A percentile compares a stretch with the other conserved stretches of the same genome.
Evolutionary conservation across 768 basidiomycete genomes (phyloP).

Genomic region (Pleurotus platypus): DNA sequence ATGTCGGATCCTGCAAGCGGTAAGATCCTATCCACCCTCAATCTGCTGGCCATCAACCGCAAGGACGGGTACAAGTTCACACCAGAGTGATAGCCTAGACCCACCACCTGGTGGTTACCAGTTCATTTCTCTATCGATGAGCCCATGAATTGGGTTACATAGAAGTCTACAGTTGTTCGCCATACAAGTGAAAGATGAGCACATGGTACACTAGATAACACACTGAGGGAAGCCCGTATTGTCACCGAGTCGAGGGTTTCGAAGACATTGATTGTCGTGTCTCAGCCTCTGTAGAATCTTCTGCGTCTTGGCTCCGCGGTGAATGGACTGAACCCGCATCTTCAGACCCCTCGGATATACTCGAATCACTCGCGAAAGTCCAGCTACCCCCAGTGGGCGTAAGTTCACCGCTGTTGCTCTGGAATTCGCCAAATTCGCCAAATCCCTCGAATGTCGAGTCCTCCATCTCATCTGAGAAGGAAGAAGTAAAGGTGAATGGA

Average conservation of each 20-base stretch:
- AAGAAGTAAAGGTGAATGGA: constrained; percentile 56
- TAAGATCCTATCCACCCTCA: constrained; percentile 55
- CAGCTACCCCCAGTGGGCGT: constrained; percentile 70
- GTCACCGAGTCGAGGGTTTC: constrained; percentile 1
- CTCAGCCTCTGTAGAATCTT: not conserved
- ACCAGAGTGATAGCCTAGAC: constrained; percentile 1
- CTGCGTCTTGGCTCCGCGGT: not conserved
- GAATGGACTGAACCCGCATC: constrained; percentile 14
- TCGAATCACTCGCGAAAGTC: constrained; percentile 53
- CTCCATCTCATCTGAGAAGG: constrained; percentile 61
- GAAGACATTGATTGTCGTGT: not conserved
- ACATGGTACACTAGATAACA: not conserved
- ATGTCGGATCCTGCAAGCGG: constrained; percentile 51
- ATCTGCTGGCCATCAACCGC: constrained; percentile 64
- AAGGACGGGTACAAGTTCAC: constrained; percentile 56
- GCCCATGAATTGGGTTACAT: not conserved
- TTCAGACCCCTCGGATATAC: constrained; percentile 24
- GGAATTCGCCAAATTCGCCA: constrained; percentile 82
- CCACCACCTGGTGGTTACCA: too few species aligned
- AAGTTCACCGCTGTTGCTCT: constrained; percentile 41
- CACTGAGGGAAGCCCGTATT: not conserved
- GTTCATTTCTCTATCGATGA: too few species aligned
- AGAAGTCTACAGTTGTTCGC: not conserved
- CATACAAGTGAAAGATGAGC: not conserved
- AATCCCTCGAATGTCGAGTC: constrained; percentile 70